A percentile compares a stretch with the other conserved stretches of the same genome.
Evolutionary conservation across 2,329 filamentous ascomycete genomes (phyloP).

Genomic region (Cladophialophora exuberans): DNA sequence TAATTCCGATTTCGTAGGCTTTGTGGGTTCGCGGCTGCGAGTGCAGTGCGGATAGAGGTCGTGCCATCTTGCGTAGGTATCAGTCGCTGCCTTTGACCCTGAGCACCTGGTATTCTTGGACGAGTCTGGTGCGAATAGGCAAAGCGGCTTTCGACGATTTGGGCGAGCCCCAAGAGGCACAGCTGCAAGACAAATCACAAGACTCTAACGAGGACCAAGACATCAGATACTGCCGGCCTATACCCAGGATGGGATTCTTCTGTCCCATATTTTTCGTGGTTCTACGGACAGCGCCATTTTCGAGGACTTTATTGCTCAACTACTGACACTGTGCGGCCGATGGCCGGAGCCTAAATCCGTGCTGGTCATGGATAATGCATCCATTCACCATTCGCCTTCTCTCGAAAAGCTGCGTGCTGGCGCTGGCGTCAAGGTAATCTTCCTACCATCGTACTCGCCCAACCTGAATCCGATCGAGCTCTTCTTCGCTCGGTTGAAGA

Average conservation of each 20-base stretch:
- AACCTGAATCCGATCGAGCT: constrained; percentile 44
- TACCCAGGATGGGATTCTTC: constrained; percentile 30
- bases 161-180: constrained; percentile 41
- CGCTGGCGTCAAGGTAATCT: constrained; percentile 39
- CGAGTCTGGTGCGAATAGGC: constrained; percentile 45
- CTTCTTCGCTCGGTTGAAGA: constrained; percentile 43
- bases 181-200: constrained; percentile 30
- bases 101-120: constrained; percentile 43
- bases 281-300: constrained; percentile 38
- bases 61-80: too few species aligned
- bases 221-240: constrained; percentile 40
- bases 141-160: constrained; percentile 38
- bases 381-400: constrained; percentile 35
- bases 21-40: too few species aligned
- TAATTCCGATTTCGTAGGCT: constrained; percentile 36
- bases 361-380: constrained; percentile 40
- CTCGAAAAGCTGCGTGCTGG: constrained; percentile 37
- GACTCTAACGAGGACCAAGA: constrained; percentile 31
- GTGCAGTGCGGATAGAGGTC: too few species aligned
- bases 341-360: constrained; percentile 34
- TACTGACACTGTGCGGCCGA: constrained; percentile 35
- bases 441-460: constrained; percentile 41
- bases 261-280: constrained; percentile 37
- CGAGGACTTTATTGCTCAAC: constrained; percentile 38
- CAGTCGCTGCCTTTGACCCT: constrained; percentile 23